Conservation (phyloP, 768 basidiomycete genomes). For the Erythrobasidium yunnanense region DNA sequence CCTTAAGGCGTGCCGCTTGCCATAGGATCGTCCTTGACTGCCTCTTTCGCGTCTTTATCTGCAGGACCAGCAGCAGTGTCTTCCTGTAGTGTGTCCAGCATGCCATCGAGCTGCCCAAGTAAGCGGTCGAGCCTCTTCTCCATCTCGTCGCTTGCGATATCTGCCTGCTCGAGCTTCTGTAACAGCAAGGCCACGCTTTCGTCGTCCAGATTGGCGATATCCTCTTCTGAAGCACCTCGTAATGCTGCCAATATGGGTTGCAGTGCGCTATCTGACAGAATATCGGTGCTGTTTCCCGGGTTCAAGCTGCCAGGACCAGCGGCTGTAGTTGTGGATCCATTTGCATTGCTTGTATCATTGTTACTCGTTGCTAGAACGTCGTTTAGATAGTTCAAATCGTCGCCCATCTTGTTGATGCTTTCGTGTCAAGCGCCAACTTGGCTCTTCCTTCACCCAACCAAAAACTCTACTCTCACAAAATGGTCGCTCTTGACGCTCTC, state of each 20-base stretch:
- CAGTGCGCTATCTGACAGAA: background rate
- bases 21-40: too few relatives aligned
- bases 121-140: slow-evolving; percentile 13
- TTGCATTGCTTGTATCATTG: background rate
- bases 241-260: slow-evolving; percentile 11
- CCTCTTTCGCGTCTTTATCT: background rate
- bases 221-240: slow-evolving; percentile 5
- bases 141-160: slow-evolving; percentile 5
- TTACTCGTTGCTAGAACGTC: background rate
- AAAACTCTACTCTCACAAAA: slow-evolving; percentile 4
- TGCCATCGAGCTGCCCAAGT: slow-evolving; percentile 19
- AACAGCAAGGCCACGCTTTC: background rate
- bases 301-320: background rate
- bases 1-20: too few relatives aligned
- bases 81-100: background rate
- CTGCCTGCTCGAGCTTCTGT: slow-evolving; percentile 14
- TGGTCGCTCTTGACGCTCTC: slow-evolving; percentile 44
- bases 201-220: slow-evolving; percentile 14
- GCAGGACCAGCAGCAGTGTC: background rate
- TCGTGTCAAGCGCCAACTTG: background rate
- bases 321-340: too few relatives aligned
- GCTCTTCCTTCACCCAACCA: background rate
- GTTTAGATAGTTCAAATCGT: slow-evolving; percentile 14
- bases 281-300: background rate
- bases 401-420: background rate